A percentile compares a stretch with the other conserved stretches of the same genome.
phyloP scores from a whole-genome alignment of 176 grass and related monocot species.

The Oryza rufipogon region DNA sequence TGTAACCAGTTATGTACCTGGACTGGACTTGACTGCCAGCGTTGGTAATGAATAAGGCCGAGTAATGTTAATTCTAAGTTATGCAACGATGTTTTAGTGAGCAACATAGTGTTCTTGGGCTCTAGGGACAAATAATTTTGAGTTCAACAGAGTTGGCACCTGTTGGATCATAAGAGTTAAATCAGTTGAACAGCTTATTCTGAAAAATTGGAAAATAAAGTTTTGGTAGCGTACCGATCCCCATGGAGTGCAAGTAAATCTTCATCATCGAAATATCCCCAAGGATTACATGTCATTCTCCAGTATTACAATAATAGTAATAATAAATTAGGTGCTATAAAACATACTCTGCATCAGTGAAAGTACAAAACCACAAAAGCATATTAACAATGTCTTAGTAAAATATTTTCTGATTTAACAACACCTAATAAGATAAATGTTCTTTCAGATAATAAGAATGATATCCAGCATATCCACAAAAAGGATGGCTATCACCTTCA shows the following conservation, averaged over 20 bases:
- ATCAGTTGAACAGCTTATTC: not conserved
- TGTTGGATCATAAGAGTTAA: not conserved
- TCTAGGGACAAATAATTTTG: not conserved
- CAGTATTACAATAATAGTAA: not conserved
- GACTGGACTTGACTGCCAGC: slow-evolving; percentile 8
- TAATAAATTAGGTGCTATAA: not conserved
- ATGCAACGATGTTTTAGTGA: not conserved
- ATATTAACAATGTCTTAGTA: no score
- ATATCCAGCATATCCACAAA: not conserved
- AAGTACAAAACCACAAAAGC: not conserved
- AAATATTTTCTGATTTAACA: not conserved
- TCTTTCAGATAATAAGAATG: not conserved
- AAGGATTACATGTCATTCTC: not conserved
- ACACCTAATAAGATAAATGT: not conserved
- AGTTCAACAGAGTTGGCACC: not conserved
- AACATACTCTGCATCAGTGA: slow-evolving; percentile 1
- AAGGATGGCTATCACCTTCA: not conserved
- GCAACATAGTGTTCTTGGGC: not conserved
- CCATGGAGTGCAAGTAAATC: not conserved
- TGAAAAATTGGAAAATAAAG: not conserved
- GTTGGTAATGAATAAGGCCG: not conserved
- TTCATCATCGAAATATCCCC: no score
- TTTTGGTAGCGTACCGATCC: not conserved
- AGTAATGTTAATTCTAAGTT: not conserved
- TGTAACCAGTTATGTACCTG: slow-evolving; percentile 9